Evolutionary conservation across 2,329 filamentous ascomycete species (phyloP).

Genomic region (Aureobasidium leucospermi): DNA sequence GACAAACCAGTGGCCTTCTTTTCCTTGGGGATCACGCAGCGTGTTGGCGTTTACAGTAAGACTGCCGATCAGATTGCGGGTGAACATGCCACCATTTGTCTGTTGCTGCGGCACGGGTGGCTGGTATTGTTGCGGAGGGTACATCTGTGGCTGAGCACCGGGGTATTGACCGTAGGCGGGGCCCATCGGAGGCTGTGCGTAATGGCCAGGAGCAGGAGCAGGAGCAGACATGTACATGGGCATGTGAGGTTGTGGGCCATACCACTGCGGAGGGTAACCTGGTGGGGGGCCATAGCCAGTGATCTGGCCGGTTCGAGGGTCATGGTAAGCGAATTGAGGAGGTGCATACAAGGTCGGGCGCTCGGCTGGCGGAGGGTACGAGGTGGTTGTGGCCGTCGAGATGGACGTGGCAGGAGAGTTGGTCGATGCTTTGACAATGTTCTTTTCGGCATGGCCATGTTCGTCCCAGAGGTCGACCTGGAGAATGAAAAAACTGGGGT

Average conservation of each 20-base stretch:
- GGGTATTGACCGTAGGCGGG: constrained; percentile 16
- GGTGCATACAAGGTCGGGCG: constrained; percentile 18
- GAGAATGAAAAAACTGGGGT: constrained; percentile 60
- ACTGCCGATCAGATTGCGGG: constrained; percentile 88
- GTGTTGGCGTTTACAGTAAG: constrained; percentile 82
- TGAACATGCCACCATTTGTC: constrained; percentile 74
- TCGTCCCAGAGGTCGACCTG: constrained; percentile 63
- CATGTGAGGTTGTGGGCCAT: neutral
- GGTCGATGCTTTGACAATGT: constrained; percentile 58
- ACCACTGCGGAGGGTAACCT: neutral
- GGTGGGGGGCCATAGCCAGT: neutral
- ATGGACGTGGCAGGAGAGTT: constrained; percentile 63
- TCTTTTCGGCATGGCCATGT: constrained; percentile 55
- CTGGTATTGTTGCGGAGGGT: neutral
- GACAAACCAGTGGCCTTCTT: constrained; percentile 92
- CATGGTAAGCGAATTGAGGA: constrained; percentile 11
- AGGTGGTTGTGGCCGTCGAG: constrained; percentile 69
- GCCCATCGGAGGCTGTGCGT: constrained; percentile 2
- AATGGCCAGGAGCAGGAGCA: neutral
- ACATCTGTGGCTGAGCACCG: constrained; percentile 5
- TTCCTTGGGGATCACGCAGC: constrained; percentile 68
- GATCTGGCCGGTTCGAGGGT: constrained; percentile 4
- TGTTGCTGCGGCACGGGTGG: constrained; percentile 22
- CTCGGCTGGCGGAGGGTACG: constrained; percentile 55
- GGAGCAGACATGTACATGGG: neutral